Conservation (phyloP, 257 asterid genomes). For the Mitragyna speciosa region DNA sequence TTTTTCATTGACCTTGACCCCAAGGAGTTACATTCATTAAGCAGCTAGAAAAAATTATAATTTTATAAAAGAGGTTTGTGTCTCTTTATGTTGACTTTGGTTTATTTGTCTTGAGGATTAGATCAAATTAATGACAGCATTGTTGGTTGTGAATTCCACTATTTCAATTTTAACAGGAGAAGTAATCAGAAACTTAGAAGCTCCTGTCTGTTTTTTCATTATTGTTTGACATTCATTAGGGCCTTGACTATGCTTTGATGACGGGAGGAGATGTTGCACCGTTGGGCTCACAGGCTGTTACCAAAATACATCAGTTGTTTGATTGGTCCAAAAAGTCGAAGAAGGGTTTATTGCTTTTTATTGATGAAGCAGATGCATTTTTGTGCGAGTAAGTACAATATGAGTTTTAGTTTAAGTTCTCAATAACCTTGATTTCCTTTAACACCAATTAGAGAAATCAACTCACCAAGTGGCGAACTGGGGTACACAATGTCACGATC, state of each 20-base stretch:
- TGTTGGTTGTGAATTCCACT: not conserved
- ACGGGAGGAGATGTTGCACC: slow-evolving; percentile 99
- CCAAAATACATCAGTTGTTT: slow-evolving; percentile 92
- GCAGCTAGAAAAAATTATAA: not conserved
- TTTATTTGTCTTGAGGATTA: not conserved
- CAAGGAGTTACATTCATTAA: not conserved
- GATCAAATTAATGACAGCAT: not conserved
- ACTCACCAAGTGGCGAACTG: not conserved
- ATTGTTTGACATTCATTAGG: slow-evolving; percentile 47
- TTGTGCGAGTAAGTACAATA: slow-evolving; percentile 84
- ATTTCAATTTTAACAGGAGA: not conserved
- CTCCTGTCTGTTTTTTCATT: slow-evolving; percentile 1
- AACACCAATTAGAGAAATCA: not conserved
- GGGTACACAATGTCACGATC: not conserved
- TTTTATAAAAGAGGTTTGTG: not conserved
- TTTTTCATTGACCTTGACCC: not conserved
- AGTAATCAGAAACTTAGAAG: not conserved
- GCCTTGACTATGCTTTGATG: slow-evolving; percentile 97
- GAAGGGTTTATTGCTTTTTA: slow-evolving; percentile 84
- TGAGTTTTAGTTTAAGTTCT: slow-evolving; percentile 6
- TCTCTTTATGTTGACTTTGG: not conserved
- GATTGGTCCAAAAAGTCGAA: slow-evolving; percentile 95
- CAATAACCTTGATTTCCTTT: not conserved
- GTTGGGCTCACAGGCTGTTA: slow-evolving; percentile 91
- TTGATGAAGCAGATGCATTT: slow-evolving; percentile 98